A percentile compares a stretch with the other conserved stretches of the same genome.
Conservation (phyloP, 768 basidiomycete genomes). For the Lentinula edodes region DNA sequence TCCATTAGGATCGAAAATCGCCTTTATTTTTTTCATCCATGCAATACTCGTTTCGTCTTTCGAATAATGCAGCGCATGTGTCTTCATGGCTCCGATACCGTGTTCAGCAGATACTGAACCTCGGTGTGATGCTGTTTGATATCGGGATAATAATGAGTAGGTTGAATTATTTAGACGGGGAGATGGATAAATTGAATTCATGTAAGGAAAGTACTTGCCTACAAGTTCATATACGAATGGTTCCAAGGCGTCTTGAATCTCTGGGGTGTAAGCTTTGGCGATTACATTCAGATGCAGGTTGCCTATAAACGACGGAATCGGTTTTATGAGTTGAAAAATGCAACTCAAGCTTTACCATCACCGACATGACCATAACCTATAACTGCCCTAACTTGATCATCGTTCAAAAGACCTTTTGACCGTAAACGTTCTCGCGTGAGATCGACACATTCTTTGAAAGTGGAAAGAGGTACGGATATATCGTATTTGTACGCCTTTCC, state of each 20-base stretch:
- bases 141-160: not conserved
- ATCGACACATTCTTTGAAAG: constrained; percentile 87
- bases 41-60: constrained; percentile 76
- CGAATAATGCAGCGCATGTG: constrained; percentile 82
- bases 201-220: constrained; percentile 37
- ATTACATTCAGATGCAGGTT: constrained; percentile 93
- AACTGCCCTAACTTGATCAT: constrained; percentile 75
- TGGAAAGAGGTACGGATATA: constrained; percentile 79
- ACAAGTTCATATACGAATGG: constrained; percentile 94
- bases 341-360: constrained; percentile 58
- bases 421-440: constrained; percentile 65
- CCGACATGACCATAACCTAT: constrained; percentile 96
- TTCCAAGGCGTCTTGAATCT: constrained; percentile 84
- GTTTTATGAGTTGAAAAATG: not conserved
- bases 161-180: not conserved
- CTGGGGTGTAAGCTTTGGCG: constrained; percentile 74
- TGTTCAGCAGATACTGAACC: constrained; percentile 98
- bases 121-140: constrained; percentile 53
- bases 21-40: constrained; percentile 88
- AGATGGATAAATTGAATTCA: too few species aligned
- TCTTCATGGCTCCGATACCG: constrained; percentile 95
- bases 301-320: constrained; percentile 36
- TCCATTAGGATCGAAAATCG: constrained; percentile 81
- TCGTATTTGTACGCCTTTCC: constrained; percentile 98
- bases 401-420: constrained; percentile 63